phyloP scores from a whole-genome alignment of 1,284 basidiomycete species.

The Xerocomus amazonicus region DNA sequence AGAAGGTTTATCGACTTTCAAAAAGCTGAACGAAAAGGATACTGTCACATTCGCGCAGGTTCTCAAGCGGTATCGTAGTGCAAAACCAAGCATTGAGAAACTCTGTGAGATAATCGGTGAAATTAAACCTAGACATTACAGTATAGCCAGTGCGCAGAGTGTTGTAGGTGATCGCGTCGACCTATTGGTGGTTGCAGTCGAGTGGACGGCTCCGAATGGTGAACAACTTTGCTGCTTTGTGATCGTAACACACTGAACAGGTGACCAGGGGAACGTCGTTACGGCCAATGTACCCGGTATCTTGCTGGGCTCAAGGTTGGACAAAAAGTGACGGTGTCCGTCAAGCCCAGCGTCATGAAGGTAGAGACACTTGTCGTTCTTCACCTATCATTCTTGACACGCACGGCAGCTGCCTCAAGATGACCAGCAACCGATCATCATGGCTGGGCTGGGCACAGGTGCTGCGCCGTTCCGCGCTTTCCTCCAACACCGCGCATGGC shows the following conservation, averaged over 20 bases:
- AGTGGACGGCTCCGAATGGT: constrained; percentile 89
- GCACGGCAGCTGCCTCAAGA: constrained; percentile 75
- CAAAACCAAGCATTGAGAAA: constrained; percentile 75
- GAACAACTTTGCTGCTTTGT: constrained; percentile 26
- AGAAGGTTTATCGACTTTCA: constrained; percentile 90
- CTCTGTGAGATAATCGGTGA: constrained; percentile 89
- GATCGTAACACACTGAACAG: constrained; percentile 4
- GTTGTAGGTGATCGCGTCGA: constrained; percentile 95
- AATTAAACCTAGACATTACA: constrained; percentile 97
- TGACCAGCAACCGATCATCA: constrained; percentile 89
- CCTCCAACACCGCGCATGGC: constrained; percentile 90
- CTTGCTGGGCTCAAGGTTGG: constrained; percentile 81
- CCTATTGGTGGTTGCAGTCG: constrained; percentile 92
- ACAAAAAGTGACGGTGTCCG: constrained; percentile 93
- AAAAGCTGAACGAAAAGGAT: constrained; percentile 92
- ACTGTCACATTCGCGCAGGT: constrained; percentile 94
- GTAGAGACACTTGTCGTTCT: constrained; percentile 37
- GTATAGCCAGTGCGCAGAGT: constrained; percentile 92
- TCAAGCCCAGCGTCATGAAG: constrained; percentile 99
- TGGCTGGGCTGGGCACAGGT: constrained; percentile 97
- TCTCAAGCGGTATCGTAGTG: constrained; percentile 76
- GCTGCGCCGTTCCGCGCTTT: constrained; percentile 99
- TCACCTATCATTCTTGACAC: constrained; percentile 1
- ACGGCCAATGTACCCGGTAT: constrained; percentile 96
- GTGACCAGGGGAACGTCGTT: constrained; percentile 66